Evolutionary conservation across 352 stramenopile genomes (phyloP), one percentile per base, ranked within the genome.

Genomic region (Globisporangium viniferum): DNA sequence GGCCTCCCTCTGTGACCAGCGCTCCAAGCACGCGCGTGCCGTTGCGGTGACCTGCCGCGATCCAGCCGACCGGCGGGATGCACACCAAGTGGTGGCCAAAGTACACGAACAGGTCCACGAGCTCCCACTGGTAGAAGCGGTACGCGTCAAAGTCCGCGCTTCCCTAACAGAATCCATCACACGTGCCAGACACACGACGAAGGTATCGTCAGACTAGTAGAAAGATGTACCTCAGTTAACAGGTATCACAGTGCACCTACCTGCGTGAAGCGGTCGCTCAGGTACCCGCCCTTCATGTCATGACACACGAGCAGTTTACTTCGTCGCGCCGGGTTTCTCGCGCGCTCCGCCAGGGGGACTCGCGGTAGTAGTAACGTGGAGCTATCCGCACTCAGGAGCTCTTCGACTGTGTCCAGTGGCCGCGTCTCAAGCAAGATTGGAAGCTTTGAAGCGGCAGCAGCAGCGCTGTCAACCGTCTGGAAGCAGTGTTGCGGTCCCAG

Each of bases 221-320:
- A 27, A 31, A 9, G 15, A 27, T 39, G 9, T 14, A 8, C 8
- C 35, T 39, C 9, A 39, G 29, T 7, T 2, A 12, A 7, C 18
- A 29, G 7, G 49, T 36, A 36, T 54, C 57, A 27, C 73, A 5
- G 36, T 29, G 35, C 35, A 12, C 7, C 35, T 66, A 70, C 68
- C 68, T 82, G 73, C 12, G 74, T 78, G 54, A 80, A 79, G 20
- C 76, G 71, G 58, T 79, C 73, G 59, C 70, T 64, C 41, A 79
- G 65, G 55, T 82, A 90, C 7, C 76, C 79, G n/a, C 78, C 79
- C 65, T 75, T 73, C 78, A 90, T 77, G 44, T 88, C 79, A 58
- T 88, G 78, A 22, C 79, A 90, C 24, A 88, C 75, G 54, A 90
- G 67, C 63, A 90, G 57, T 58, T 82, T 77, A 60, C 75, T 89